Base-by-base conservation (phyloP, 768 basidiomycete genomes). In the Crassisporium funariophilum region DNA sequence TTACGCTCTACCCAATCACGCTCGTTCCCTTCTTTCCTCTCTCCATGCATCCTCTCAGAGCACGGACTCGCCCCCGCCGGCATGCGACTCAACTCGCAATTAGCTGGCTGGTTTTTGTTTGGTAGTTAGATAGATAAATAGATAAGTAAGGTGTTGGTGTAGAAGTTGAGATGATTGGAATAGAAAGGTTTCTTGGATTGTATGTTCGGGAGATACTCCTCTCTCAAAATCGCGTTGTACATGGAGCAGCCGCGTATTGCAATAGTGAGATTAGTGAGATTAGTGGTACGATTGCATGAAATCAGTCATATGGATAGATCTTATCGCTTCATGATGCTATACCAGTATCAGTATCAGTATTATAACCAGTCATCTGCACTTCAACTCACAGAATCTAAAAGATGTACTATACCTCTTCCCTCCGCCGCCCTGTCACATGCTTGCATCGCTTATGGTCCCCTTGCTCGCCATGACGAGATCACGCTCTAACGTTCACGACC, bases 371-470 rank as follows among this genome's bases (percentile, higher is more conserved):
- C 56, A 67, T 68, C 70, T 70, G 69, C 69, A 66, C 67, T 72
- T 74, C 72, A 74, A 73, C 72, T 71, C 67, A 70, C 72, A 72
- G 68, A 70, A 52, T 13, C 36, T 47, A 48, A 29, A 56, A n/a
- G 17, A 27, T 21, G 4, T 21, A 4, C 15, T 5, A 38, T 27
- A 10, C 16, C 25, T 15, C 3, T 31, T 25, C 42, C 12, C 23
- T 46, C 34, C 46, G 35, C 43, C n/a, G 22, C 17, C 39, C 43
- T n/a, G 24, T 33, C 23, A n/a, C 39, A 45, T n/a, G n/a, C n/a
- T 40, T 29, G 33, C 38, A 38, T 50, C 39, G 21, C 33, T 29
- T 22, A 25, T 43, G 24, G 34, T 33, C 37, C 35, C 27, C 25
- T 34, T 37, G 35, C 41, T 19, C 27, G 5, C 21, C 40, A 9